Evolutionary conservation across 805 yeast species (phyloP), one percentile per base, ranked within the genome.

Genomic region (Candida silvicultrix): DNA sequence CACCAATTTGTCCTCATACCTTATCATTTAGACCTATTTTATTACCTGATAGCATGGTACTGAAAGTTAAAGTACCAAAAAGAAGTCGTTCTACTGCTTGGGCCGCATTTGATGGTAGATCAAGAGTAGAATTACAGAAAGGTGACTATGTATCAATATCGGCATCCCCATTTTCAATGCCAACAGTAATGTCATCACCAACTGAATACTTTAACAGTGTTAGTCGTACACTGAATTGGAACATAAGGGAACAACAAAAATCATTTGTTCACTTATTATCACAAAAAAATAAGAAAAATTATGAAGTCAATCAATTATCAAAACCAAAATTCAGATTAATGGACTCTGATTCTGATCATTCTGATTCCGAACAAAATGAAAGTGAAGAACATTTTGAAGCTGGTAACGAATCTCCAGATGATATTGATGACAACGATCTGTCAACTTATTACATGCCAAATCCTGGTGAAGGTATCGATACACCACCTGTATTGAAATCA

Each of bases 1-100:
- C 98, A 0, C 98, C 98, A 0, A 89, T 92, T 48, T 92, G 98
- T 62, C 97, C 98, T 1, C 98, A 92, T 60, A 89, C 97, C 0
- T 73, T 92, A 40, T 86, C 96, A 8, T 92, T 92, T 68, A 74
- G 98, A 53, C 98, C 98, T 3, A 85, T 92, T 45, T 72, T 92
- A 47, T 70, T 92, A 25, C 98, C 98, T 0, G 98, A 92, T 63
- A 85, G 94, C n/a, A 88, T 90, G 90, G 72, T 77, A 22, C 67
- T 92, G 48, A 83, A 80, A 56, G 85, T 92, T 5, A 85, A 84
- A 56, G 95, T 89, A 3, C 96, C 98, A 0, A 68, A 80, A 45
- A 77, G 74, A 46, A 83, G 96, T 38, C 69, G 99, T 44, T 80
- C 94, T 5, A 87, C 96, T 0, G 97, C 98, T 0, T 94, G 96